These are phyloP conservation scores for Polygonum maritimum DNA, from an alignment of 148 eudicot species.

Conservation along the genomic window DNA sequence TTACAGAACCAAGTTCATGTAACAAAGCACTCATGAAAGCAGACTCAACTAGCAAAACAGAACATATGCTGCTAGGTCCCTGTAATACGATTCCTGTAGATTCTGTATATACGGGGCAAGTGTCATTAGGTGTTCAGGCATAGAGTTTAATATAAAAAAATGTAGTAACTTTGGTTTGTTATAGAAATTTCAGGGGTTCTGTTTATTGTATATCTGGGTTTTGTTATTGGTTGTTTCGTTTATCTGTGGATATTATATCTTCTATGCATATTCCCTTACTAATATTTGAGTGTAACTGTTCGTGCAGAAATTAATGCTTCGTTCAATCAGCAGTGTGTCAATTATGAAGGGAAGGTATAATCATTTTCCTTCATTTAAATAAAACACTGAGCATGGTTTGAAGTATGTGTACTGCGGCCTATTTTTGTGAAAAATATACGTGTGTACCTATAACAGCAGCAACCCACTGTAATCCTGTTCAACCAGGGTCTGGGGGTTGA, in stretches of 20 bases:
- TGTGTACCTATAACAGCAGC: neutral
- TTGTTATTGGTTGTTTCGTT: neutral
- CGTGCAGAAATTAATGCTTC: slow-evolving; percentile 71
- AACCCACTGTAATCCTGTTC: too few species aligned
- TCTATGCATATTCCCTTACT: neutral
- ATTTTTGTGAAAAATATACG: neutral
- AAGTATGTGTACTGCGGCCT: neutral
- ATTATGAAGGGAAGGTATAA: slow-evolving; percentile 83
- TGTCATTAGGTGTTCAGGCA: neutral
- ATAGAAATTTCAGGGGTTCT: neutral
- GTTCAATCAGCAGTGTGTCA: slow-evolving; percentile 72
- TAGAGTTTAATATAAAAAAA: neutral
- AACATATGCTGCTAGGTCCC: too few species aligned
- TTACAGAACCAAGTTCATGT: too few species aligned
- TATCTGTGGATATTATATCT: neutral
- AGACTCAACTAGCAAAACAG: too few species aligned
- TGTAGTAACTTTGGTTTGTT: neutral
- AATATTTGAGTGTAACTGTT: neutral
- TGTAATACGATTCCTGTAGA: neutral
- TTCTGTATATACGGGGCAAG: neutral
- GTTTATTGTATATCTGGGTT: neutral
- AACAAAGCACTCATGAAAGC: too few species aligned
- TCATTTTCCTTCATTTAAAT: neutral
- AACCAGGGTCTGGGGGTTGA: too few species aligned
- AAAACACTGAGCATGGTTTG: neutral